phyloP scores from a whole-genome alignment of 257 asterid genomes.

The Solanum dulcamara region DNA sequence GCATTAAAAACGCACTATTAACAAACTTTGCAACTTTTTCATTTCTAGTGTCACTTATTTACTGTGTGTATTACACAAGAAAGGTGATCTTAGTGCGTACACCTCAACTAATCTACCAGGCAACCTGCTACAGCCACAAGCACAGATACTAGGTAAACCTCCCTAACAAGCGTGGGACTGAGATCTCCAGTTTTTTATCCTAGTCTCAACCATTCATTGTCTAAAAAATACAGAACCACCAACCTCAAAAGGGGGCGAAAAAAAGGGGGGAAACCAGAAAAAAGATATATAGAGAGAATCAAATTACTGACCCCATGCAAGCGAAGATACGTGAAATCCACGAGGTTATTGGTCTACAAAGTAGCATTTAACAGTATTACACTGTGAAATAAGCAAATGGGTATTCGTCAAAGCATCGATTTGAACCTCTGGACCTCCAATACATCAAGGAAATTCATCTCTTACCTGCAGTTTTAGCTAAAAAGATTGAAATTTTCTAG shows the following conservation, averaged over 20 bases:
- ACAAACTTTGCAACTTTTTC: background rate
- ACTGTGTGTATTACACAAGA: background rate
- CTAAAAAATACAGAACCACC: background rate
- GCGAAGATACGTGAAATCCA: slow-evolving; percentile 50
- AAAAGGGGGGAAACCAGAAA: background rate
- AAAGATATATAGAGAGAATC: background rate
- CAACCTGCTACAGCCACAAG: background rate
- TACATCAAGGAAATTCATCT: background rate
- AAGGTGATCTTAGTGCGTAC: background rate
- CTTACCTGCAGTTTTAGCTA: background rate
- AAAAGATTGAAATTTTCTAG: background rate
- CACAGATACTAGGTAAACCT: background rate
- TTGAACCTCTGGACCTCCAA: background rate
- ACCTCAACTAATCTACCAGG: background rate
- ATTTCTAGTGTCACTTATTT: background rate
- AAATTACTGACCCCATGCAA: slow-evolving; percentile 87
- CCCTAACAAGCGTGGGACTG: background rate
- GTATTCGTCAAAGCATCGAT: slow-evolving; percentile 1
- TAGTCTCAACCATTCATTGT: background rate
- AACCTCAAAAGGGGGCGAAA: background rate
- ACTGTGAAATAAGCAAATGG: slow-evolving; percentile 1
- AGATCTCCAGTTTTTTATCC: background rate
- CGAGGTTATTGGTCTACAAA: slow-evolving; percentile 27
- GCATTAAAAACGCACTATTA: background rate
- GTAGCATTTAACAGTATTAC: slow-evolving; percentile 7